phyloP scores from a whole-genome alignment of 768 basidiomycete genomes.

The Leccinum longicurvipes region DNA sequence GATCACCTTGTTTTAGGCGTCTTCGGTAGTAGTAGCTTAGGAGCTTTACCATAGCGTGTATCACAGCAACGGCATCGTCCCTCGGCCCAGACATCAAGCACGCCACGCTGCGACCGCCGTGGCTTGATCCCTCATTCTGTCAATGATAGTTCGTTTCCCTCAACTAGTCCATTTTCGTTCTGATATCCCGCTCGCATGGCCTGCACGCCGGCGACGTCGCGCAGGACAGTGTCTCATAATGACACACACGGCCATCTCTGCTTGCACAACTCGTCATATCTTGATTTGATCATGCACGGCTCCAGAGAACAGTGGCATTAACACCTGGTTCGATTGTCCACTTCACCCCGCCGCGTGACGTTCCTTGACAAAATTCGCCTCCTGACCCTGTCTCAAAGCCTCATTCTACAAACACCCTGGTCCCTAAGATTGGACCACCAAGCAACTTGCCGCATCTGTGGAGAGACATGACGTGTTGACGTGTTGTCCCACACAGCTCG shows the following conservation, averaged over 20 bases:
- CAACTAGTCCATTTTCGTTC: slow-evolving; percentile 13
- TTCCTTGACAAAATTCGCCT: slow-evolving; percentile 2
- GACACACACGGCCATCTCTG: slow-evolving; percentile 8
- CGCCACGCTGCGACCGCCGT: background rate
- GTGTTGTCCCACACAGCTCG: slow-evolving; percentile 11
- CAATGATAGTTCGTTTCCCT: slow-evolving; percentile 6
- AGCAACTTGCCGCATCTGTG: slow-evolving; percentile 17
- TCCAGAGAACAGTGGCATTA: background rate
- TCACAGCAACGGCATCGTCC: slow-evolving; percentile 17
- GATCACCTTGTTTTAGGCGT: slow-evolving; percentile 15
- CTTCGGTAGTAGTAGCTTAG: slow-evolving; percentile 20
- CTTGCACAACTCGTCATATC: slow-evolving; percentile 4
- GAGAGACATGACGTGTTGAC: slow-evolving; percentile 25
- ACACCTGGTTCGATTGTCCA: slow-evolving; percentile 8
- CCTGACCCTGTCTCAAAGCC: slow-evolving; percentile 17
- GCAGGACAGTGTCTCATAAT: slow-evolving; percentile 17
- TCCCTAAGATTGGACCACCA: slow-evolving; percentile 3
- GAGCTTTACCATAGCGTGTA: slow-evolving; percentile 4
- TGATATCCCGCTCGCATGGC: slow-evolving; percentile 17
- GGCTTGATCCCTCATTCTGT: slow-evolving; percentile 18
- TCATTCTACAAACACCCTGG: slow-evolving; percentile 1
- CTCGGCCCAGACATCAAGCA: slow-evolving; percentile 8
- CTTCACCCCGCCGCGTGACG: slow-evolving; percentile 20
- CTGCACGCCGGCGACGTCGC: slow-evolving; percentile 17
- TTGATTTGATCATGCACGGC: slow-evolving; percentile 2